Conservation (phyloP, 2,329 filamentous ascomycete genomes). For the Blumeria graminis region DNA sequence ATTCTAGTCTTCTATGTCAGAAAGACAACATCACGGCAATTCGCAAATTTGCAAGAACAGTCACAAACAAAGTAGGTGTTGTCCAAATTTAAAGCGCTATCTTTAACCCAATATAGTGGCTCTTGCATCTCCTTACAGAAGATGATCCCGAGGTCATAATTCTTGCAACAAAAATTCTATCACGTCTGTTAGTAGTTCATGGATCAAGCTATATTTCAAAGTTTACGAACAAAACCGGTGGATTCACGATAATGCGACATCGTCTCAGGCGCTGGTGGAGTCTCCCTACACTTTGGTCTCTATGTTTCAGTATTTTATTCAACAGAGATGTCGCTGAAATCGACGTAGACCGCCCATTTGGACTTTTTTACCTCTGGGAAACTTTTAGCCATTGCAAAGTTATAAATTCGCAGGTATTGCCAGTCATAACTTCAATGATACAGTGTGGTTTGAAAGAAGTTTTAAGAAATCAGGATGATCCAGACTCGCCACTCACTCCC, state of each 20-base stretch:
- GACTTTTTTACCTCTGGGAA: slow-evolving; percentile 48
- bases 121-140: slow-evolving; percentile 74
- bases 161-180: slow-evolving; percentile 59
- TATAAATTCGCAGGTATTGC: slow-evolving; percentile 51
- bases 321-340: slow-evolving; percentile 55
- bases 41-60: slow-evolving; percentile 73
- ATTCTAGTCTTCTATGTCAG: slow-evolving; percentile 54
- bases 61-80: slow-evolving; percentile 63
- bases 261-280: slow-evolving; percentile 77
- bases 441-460: slow-evolving; percentile 59
- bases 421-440: slow-evolving; percentile 66
- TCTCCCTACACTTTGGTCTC: slow-evolving; percentile 59
- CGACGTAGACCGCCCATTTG: slow-evolving; percentile 48
- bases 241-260: slow-evolving; percentile 66
- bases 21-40: slow-evolving; percentile 43
- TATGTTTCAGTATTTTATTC: slow-evolving; percentile 74
- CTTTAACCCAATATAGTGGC: slow-evolving; percentile 37
- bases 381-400: slow-evolving; percentile 47
- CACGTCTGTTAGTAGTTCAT: slow-evolving; percentile 61
- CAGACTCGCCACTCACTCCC: slow-evolving; percentile 24
- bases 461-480: slow-evolving; percentile 34
- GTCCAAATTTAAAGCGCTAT: slow-evolving; percentile 1
- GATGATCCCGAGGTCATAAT: slow-evolving; percentile 64
- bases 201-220: slow-evolving; percentile 63
- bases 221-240: slow-evolving; percentile 73